Percentiles rank a stretch among this genome's conserved stretches.
These are phyloP conservation scores for Juncus effusus DNA, from an alignment of 176 grass and related monocot genomes.

Conservation along the genomic window DNA sequence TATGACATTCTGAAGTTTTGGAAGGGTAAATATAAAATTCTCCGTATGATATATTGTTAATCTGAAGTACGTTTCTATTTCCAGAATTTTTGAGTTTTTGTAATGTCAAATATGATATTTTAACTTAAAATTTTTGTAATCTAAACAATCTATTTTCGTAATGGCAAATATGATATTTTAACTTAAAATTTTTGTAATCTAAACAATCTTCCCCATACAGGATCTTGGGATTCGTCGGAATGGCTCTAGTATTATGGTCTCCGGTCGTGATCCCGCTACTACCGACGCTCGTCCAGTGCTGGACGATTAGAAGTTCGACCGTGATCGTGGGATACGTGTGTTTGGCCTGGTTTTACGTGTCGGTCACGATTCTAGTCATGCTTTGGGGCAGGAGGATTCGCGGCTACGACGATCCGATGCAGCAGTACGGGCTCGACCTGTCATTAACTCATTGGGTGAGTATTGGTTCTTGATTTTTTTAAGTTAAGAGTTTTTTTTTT, in stretches of 20 bases:
- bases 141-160: background rate
- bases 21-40: no score
- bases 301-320: conserved; percentile 58
- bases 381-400: conserved; percentile 95
- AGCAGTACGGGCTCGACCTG: conserved; percentile 80
- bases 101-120: background rate
- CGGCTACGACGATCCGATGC: conserved; percentile 69
- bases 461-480: background rate
- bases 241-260: conserved; percentile 89
- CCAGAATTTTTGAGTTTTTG: background rate
- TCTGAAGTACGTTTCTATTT: no score
- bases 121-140: conserved; percentile 7
- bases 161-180: background rate
- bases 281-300: conserved; percentile 79
- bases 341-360: conserved; percentile 58
- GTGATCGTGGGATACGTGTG: conserved; percentile 72
- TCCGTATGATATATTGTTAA: no score
- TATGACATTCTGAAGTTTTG: no score
- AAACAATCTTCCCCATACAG: conserved; percentile 10
- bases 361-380: conserved; percentile 75
- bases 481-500: background rate
- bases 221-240: conserved; percentile 71
- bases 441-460: conserved; percentile 55
- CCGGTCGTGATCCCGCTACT: conserved; percentile 86
- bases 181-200: conserved; percentile 5